Percentiles rank a stretch among this genome's conserved stretches.
Conservation (phyloP, 768 basidiomycete genomes). For the Trametes gibbosa region DNA sequence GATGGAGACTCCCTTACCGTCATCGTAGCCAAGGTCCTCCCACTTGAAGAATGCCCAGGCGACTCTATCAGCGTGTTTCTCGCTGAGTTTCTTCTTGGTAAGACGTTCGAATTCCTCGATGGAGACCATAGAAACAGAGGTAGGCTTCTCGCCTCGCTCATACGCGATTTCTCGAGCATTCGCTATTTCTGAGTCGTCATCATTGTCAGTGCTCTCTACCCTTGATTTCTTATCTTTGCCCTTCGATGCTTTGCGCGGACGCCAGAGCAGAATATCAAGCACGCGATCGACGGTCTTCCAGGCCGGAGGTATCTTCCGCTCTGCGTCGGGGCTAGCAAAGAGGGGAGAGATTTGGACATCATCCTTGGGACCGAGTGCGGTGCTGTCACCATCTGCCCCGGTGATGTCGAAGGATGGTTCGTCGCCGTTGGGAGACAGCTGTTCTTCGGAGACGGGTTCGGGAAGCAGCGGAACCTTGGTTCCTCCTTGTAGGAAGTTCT, state of each 20-base stretch:
- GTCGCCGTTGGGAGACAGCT: conserved; percentile 25
- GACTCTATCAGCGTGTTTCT: conserved; percentile 56
- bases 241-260: conserved; percentile 34
- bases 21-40: conserved; percentile 90
- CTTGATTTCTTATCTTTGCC: conserved; percentile 25
- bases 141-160: conserved; percentile 64
- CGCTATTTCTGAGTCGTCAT: conserved; percentile 29
- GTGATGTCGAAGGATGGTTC: conserved; percentile 40
- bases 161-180: conserved; percentile 40
- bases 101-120: conserved; percentile 60
- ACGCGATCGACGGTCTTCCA: conserved; percentile 96
- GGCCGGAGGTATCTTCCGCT: conserved; percentile 63
- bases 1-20: conserved; percentile 66
- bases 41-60: conserved; percentile 91
- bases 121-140: conserved; percentile 49
- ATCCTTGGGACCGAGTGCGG: background rate
- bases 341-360: conserved; percentile 27
- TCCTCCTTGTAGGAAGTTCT: conserved; percentile 72
- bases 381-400: conserved; percentile 21
- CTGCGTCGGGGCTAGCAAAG: conserved; percentile 62
- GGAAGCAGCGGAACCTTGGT: conserved; percentile 65
- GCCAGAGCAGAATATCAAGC: conserved; percentile 74
- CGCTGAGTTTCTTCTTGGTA: conserved; percentile 39
- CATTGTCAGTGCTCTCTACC: conserved; percentile 30
- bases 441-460: conserved; percentile 38